Evolutionary conservation across 2,329 filamentous ascomycete species (phyloP).

Genomic region (Venturia aucupariae): DNA sequence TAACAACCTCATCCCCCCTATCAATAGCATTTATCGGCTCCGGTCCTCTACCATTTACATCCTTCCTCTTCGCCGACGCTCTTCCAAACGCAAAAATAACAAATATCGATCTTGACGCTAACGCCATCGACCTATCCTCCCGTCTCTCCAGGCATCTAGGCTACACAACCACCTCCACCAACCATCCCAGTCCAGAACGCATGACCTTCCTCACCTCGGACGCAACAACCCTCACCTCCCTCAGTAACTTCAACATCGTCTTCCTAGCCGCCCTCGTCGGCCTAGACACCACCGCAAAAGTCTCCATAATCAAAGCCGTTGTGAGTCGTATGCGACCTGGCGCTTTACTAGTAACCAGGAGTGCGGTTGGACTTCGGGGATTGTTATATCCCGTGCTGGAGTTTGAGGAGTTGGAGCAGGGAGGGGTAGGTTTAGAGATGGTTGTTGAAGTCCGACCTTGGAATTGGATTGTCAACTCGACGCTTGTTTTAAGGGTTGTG

Average conservation of each 20-base stretch:
- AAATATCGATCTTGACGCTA: not conserved
- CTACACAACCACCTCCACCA: not conserved
- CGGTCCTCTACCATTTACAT: not conserved
- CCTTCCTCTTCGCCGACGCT: not conserved
- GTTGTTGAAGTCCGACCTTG: not conserved
- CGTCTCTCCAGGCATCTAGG: not conserved
- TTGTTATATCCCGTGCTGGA: not conserved
- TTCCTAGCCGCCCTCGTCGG: not conserved
- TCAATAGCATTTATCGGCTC: constrained; percentile 1
- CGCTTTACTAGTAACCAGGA: not conserved
- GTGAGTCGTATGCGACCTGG: not conserved
- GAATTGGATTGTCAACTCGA: constrained; percentile 1
- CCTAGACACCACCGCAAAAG: not conserved
- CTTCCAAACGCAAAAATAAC: not conserved
- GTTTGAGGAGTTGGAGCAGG: not conserved
- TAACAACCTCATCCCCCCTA: not conserved
- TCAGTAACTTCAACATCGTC: not conserved
- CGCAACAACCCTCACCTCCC: not conserved
- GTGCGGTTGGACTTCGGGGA: not conserved
- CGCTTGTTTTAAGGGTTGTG: constrained; percentile 1
- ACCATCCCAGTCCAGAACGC: too few relatives aligned
- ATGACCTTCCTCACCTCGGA: not conserved
- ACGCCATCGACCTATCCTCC: not conserved
- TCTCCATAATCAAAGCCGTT: not conserved
- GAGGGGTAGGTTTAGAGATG: not conserved